phyloP scores from a whole-genome alignment of 306 rosid species.

The Quillaja saponaria region DNA sequence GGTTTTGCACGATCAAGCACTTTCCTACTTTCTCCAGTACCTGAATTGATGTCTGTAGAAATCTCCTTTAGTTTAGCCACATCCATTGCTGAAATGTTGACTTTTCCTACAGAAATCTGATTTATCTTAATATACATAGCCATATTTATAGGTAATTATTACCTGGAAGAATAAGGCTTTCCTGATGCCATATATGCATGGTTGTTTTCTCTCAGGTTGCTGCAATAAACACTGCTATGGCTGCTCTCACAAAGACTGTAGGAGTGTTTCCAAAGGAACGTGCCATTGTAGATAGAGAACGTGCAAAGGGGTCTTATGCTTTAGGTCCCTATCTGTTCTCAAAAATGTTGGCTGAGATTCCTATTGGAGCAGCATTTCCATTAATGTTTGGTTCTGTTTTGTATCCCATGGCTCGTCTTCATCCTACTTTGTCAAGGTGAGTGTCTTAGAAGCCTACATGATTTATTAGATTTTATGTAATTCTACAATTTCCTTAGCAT shows the following conservation, averaged over 20 bases:
- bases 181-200: slow-evolving; percentile 28
- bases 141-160: too few species aligned
- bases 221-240: slow-evolving; percentile 97
- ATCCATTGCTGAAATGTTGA: too few species aligned
- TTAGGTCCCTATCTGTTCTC: slow-evolving; percentile 92
- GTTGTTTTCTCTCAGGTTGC: slow-evolving; percentile 63
- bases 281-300: slow-evolving; percentile 90
- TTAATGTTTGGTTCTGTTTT: slow-evolving; percentile 81
- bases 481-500: slow-evolving; percentile 4
- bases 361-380: slow-evolving; percentile 93
- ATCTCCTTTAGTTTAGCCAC: too few species aligned
- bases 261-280: slow-evolving; percentile 92
- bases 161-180: slow-evolving; percentile 25
- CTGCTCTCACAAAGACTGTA: slow-evolving; percentile 92
- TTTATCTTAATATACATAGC: too few species aligned
- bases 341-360: slow-evolving; percentile 86
- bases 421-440: slow-evolving; percentile 77
- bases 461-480: slow-evolving; percentile 17
- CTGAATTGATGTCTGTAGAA: too few species aligned
- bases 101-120: too few species aligned
- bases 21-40: too few species aligned
- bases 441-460: slow-evolving; percentile 19
- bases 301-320: slow-evolving; percentile 77
- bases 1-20: too few species aligned
- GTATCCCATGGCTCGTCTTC: slow-evolving; percentile 97